These are phyloP conservation scores for Knufia petricola DNA, from an alignment of 2,329 filamentous ascomycete genomes.

Conservation along the genomic window DNA sequence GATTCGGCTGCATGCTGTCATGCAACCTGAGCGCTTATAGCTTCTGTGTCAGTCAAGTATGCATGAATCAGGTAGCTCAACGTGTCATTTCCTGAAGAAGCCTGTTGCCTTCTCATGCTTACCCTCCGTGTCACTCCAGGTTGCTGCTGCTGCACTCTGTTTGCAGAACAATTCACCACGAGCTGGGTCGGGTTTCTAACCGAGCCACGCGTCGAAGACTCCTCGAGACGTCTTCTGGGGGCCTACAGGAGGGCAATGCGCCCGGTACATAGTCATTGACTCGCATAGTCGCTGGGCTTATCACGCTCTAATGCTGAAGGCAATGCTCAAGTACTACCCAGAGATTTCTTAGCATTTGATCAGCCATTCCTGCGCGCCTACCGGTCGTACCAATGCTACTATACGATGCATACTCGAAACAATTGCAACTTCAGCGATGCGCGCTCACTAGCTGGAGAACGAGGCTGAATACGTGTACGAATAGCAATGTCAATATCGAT, in stretches of 20 bases:
- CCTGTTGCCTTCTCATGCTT: conserved; percentile 1
- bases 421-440: too few species aligned
- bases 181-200: background rate
- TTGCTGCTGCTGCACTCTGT: background rate
- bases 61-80: conserved; percentile 1
- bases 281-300: background rate
- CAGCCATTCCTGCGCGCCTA: background rate
- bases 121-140: background rate
- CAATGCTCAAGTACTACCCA: too few species aligned
- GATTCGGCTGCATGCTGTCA: background rate
- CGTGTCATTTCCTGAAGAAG: background rate
- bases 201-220: background rate
- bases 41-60: background rate
- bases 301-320: too few species aligned
- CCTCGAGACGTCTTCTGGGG: too few species aligned
- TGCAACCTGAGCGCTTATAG: background rate
- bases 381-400: too few species aligned
- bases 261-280: background rate
- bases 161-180: background rate
- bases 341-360: background rate
- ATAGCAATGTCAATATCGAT: too few species aligned
- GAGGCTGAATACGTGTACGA: too few species aligned
- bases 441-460: too few species aligned
- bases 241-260: background rate
- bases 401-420: too few species aligned